A percentile compares a stretch with the other conserved stretches of the same genome.
phyloP scores from a whole-genome alignment of 805 yeast species.

The Millerozyma miso region DNA sequence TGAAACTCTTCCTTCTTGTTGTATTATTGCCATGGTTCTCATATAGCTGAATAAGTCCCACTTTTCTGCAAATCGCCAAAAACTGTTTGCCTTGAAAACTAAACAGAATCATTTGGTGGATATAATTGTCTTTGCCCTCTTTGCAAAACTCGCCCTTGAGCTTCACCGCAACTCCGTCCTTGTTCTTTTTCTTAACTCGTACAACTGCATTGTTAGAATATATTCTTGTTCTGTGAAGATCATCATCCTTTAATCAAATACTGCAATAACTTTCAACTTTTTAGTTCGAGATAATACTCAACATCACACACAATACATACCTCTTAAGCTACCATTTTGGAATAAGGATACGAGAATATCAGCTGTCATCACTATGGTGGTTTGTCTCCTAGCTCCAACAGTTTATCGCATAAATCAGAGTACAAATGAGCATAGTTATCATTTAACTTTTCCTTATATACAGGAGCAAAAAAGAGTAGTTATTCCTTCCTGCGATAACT shows the following conservation, averaged over 20 bases:
- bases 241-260: not conserved
- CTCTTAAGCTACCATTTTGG: slow-evolving; percentile 14
- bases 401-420: not conserved
- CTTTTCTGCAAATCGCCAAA: slow-evolving; percentile 20
- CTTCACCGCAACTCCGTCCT: slow-evolving; percentile 7
- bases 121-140: slow-evolving; percentile 13
- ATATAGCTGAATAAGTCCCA: slow-evolving; percentile 28
- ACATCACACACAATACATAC: slow-evolving; percentile 16
- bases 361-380: slow-evolving; percentile 4
- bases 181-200: slow-evolving; percentile 8
- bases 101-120: slow-evolving; percentile 19
- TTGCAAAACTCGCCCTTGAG: slow-evolving; percentile 14
- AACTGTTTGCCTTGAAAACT: slow-evolving; percentile 16
- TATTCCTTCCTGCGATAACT: too few relatives aligned
- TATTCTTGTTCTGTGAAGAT: too few relatives aligned
- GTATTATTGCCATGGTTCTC: slow-evolving; percentile 8
- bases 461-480: not conserved
- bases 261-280: too few relatives aligned
- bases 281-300: too few relatives aligned
- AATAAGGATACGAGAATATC: slow-evolving; percentile 16
- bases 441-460: too few relatives aligned
- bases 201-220: slow-evolving; percentile 16
- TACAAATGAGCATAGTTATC: not conserved
- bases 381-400: not conserved
- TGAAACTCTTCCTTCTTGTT: slow-evolving; percentile 9